phyloP scores from a whole-genome alignment of 2,329 filamentous ascomycete genomes.

The Samsoniella hepiali region DNA sequence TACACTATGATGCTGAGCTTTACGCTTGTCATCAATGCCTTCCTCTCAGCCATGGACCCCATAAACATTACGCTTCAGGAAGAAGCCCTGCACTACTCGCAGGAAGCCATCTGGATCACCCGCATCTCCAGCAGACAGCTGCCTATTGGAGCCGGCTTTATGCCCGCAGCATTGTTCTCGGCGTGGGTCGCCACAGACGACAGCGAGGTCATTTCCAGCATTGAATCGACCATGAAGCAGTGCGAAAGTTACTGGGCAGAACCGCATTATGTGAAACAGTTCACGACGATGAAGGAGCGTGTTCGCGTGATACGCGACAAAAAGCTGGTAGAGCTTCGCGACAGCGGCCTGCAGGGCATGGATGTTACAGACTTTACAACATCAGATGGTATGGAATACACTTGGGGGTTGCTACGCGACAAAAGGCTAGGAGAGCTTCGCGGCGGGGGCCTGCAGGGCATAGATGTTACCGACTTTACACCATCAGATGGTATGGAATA shows the following conservation, averaged over 20 bases:
- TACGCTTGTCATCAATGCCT: slow-evolving; percentile 25
- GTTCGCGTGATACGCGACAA: slow-evolving; percentile 6
- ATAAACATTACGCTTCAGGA: slow-evolving; percentile 16
- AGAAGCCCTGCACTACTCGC: slow-evolving; percentile 21
- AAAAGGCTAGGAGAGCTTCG: background rate
- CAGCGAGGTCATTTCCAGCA: slow-evolving; percentile 5
- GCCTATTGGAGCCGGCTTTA: slow-evolving; percentile 29
- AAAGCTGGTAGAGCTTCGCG: background rate
- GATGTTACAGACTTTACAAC: slow-evolving; percentile 10
- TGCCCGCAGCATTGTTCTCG: slow-evolving; percentile 26
- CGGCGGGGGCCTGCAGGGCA: background rate
- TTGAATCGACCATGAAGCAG: slow-evolving; percentile 21
- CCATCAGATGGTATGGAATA: slow-evolving; percentile 1
- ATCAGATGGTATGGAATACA: background rate
- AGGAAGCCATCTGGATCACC: slow-evolving; percentile 27
- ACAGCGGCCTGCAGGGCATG: background rate
- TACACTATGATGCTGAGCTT: slow-evolving; percentile 24
- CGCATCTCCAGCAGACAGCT: slow-evolving; percentile 23
- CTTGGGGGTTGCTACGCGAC: slow-evolving; percentile 1
- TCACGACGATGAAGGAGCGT: slow-evolving; percentile 11
- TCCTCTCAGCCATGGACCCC: slow-evolving; percentile 25
- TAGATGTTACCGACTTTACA: slow-evolving; percentile 11
- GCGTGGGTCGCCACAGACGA: slow-evolving; percentile 32
- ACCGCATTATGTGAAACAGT: slow-evolving; percentile 12
- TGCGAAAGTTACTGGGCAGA: slow-evolving; percentile 24